Percentiles rank a stretch among this genome's conserved stretches.
Conservation (phyloP, 768 basidiomycete species). For the Macrocybe gigantea region DNA sequence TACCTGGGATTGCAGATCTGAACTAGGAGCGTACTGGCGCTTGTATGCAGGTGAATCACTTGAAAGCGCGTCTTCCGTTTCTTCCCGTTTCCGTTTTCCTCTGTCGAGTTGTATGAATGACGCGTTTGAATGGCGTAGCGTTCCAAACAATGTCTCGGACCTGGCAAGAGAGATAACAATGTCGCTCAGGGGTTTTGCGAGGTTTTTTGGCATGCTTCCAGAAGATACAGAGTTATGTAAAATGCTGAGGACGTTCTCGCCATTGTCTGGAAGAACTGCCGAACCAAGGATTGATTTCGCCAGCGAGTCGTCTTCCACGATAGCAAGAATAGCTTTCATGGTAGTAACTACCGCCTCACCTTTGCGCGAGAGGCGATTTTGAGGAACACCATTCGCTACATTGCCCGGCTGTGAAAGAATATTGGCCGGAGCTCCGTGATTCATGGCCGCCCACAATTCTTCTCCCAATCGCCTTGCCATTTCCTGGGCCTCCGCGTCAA, state of each 20-base stretch:
- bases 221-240: conserved; percentile 43
- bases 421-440: background rate
- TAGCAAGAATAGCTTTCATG: conserved; percentile 55
- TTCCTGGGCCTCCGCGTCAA: conserved; percentile 67
- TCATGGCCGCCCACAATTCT: conserved; percentile 66
- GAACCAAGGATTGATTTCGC: conserved; percentile 50
- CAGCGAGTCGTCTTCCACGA: conserved; percentile 49
- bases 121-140: conserved; percentile 57
- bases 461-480: conserved; percentile 71
- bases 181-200: conserved; percentile 54
- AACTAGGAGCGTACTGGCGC: conserved; percentile 36
- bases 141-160: conserved; percentile 61
- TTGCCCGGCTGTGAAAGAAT: background rate
- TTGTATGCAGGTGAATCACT: conserved; percentile 32
- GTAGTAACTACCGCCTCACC: conserved; percentile 59
- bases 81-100: conserved; percentile 73
- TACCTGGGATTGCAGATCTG: conserved; percentile 50
- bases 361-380: conserved; percentile 27
- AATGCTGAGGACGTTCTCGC: conserved; percentile 50
- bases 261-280: conserved; percentile 41
- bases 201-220: conserved; percentile 43
- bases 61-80: conserved; percentile 32
- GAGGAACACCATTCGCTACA: conserved; percentile 8
- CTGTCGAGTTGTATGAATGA: conserved; percentile 57
- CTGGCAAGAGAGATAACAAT: conserved; percentile 60